Base-by-base conservation (phyloP, 306 rosid genomes). In the Vicia sativa region DNA sequence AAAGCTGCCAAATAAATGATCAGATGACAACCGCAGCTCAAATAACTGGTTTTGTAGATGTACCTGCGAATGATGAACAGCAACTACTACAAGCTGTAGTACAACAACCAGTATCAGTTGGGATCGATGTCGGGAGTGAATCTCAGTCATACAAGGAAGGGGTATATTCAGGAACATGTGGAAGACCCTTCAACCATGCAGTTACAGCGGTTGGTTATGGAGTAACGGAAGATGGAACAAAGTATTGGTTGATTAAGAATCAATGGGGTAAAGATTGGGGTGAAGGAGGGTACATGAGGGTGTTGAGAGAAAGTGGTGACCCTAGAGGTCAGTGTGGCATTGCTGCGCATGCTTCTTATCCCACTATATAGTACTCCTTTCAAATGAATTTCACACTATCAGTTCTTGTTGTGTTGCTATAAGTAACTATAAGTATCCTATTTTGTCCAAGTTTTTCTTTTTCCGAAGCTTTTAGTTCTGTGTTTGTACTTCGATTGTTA, bases 261-360 rank as follows among this genome's bases (percentile, higher is more conserved):
- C n/a, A n/a, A n/a, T n/a, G n/a, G n/a, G n/a, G n/a, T n/a, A n/a
- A n/a, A n/a, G n/a, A n/a, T n/a, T n/a, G n/a, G n/a, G n/a, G n/a
- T n/a, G n/a, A n/a, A n/a, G n/a, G n/a, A n/a, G n/a, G n/a, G 0
- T 72, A 62, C 45, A 72, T 72, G 77, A 74, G 11, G 44, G 25
- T 67, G 62, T 14, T 44, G 0, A 66, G 67, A 45, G 67, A 66
- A 3, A 37, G 10, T 46, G 73, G 35, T 56, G 0, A 45, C 2
- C n/a, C 23, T 35, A 9, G 7, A 35, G 79, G 79, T 11, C 15
- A 39, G 7, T 73, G 73, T 56, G 62, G 54, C 25, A 16, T 60
- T 0, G 61, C 60, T 13, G 15, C 2, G 1, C 4, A 8, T 12
- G 49, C 26, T 60, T 35, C 18, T 23, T 74, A 56, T 58, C 78